phyloP scores from a whole-genome alignment of 2,329 filamentous ascomycete genomes.

The Leptosphaerulina australis region DNA sequence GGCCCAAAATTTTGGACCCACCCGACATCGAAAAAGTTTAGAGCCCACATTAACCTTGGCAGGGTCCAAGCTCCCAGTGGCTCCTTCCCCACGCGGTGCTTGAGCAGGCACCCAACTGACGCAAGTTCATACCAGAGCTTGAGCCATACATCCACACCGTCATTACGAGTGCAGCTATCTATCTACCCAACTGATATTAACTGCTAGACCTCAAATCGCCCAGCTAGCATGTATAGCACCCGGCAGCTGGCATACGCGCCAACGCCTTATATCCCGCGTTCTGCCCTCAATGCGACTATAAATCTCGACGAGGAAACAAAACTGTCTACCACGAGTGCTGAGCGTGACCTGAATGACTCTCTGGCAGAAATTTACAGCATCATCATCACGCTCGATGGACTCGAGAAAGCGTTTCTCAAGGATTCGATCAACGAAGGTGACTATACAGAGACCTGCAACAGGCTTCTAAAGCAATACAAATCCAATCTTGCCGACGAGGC shows the following conservation, averaged over 20 bases:
- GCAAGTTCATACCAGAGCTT: constrained; percentile 16
- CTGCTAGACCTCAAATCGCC: background rate
- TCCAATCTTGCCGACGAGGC: constrained; percentile 88
- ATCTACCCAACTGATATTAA: background rate
- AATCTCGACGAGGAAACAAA: constrained; percentile 97
- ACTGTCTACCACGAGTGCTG: constrained; percentile 80
- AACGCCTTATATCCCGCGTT: constrained; percentile 87
- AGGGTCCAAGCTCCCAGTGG: constrained; percentile 35
- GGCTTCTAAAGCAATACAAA: constrained; percentile 94
- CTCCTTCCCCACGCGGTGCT: constrained; percentile 31
- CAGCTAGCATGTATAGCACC: constrained; percentile 53
- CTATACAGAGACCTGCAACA: constrained; percentile 95
- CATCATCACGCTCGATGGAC: constrained; percentile 89
- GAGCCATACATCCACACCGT: background rate
- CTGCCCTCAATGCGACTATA: constrained; percentile 82
- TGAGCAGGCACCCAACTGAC: constrained; percentile 23
- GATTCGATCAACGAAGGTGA: constrained; percentile 90
- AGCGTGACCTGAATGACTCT: constrained; percentile 93
- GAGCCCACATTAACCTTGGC: constrained; percentile 21
- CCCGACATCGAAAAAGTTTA: constrained; percentile 29
- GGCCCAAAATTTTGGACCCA: constrained; percentile 2
- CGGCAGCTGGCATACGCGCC: constrained; percentile 79
- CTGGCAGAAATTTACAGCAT: constrained; percentile 98
- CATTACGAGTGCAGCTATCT: background rate
- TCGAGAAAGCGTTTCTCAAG: constrained; percentile 96